Evolutionary conservation across 495 filamentous ascomycete species (phyloP).

Genomic region (Podospora bellae-mahoneyi): DNA sequence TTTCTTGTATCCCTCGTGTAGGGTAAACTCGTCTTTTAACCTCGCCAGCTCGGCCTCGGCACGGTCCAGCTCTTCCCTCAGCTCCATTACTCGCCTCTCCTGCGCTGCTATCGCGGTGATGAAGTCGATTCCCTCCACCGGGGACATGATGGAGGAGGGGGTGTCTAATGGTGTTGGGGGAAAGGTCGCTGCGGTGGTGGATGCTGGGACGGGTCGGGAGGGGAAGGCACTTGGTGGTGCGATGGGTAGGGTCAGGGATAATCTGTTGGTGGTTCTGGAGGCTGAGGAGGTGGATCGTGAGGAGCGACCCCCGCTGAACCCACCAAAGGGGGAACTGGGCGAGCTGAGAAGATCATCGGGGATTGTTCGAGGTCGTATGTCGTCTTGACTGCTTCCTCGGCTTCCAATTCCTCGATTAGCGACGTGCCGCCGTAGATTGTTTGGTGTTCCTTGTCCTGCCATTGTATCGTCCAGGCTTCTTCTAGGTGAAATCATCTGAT

Average conservation of each 20-base stretch:
- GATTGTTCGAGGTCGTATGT: conserved; percentile 21
- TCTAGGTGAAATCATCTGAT: conserved; percentile 30
- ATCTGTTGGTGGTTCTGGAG: conserved; percentile 65
- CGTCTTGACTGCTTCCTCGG: conserved; percentile 21
- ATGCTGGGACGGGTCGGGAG: conserved; percentile 44
- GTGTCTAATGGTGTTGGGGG: conserved; percentile 49
- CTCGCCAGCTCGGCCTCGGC: conserved; percentile 73
- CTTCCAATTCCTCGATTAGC: conserved; percentile 1
- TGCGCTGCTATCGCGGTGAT: conserved; percentile 87
- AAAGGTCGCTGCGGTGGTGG: conserved; percentile 38
- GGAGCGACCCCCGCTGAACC: conserved; percentile 44
- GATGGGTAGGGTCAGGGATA: conserved; percentile 80
- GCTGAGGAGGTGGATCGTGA: conserved; percentile 53
- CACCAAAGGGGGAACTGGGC: conserved; percentile 24
- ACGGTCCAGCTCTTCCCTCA: conserved; percentile 78
- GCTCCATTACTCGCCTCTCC: conserved; percentile 87
- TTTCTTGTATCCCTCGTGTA: conserved; percentile 75
- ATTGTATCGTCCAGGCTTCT: conserved; percentile 29
- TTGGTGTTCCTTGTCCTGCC: conserved; percentile 22
- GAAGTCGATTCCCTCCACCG: conserved; percentile 69
- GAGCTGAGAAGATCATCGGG: conserved; percentile 26
- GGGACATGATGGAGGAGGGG: conserved; percentile 40
- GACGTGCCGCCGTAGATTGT: conserved; percentile 17
- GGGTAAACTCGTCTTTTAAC: conserved; percentile 79
- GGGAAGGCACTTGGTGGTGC: conserved; percentile 40